Evolutionary conservation across 306 rosid species (phyloP), one percentile per base, ranked within the genome.

Genomic region (Quercus berberidifolia): DNA sequence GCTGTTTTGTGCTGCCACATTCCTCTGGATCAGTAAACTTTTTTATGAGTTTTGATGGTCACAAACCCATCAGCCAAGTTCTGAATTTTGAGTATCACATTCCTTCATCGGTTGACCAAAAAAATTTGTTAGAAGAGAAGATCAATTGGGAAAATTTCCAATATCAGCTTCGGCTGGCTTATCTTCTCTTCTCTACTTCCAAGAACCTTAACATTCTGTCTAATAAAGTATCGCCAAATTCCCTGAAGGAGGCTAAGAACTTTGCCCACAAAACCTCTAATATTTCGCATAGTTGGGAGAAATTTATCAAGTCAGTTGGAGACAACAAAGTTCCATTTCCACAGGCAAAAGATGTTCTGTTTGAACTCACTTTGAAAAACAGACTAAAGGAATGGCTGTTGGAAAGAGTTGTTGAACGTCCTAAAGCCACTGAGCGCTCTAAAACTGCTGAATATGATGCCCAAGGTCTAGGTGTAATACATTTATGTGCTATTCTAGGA

Each of bases 401-500:
- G 81, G 99, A 96, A 86, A 90, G 86, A 84, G 87, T 91, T 85
- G 79, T 83, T 69, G 84, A 85, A 67, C 90, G 93, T 74, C 77
- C 87, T 28, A 92, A 83, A 76, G 86, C 89, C 83, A 85, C 87
- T 33, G 96, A 89, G 11, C 92, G 92, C 75, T 78, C 87, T 28
- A 92, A 83, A 76, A 86, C 88, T 82, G 84, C 87, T 41, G 96
- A 91, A 74, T 88, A 65, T 81, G 98, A 96, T 85, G 80, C 23
- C 11, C 88, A 88, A 31, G 98, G 99, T 74, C 98, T 83, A 88
- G 92, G 98, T 83, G 98, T 96, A 69, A 88, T 96, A 83, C 99
- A 96, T 84, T 80, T 96, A 81, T 96, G 97, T 83, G 94, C 97
- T 63, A 88, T 91, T 79, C 85, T 96, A 76, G 98, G 85, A 67